Conservation (phyloP, 192 early-diverging fungal species). For the Oehlia diaphana region DNA sequence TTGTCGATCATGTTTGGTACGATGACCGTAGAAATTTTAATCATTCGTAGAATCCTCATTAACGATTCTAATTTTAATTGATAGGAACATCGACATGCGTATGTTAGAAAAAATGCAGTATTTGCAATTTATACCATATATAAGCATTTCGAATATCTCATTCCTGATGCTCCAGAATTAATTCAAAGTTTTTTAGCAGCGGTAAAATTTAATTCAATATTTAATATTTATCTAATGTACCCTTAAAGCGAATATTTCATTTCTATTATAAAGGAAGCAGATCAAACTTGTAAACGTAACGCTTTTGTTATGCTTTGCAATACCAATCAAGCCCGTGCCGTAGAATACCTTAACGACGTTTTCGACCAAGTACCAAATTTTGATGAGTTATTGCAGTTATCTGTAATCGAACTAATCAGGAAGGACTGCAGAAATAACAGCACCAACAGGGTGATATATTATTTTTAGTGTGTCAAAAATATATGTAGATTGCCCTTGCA, state of each 20-base stretch:
- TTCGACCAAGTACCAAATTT: constrained; percentile 72
- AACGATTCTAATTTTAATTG: neutral
- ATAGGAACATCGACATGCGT: constrained; percentile 93
- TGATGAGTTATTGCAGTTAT: constrained; percentile 93
- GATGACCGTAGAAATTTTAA: neutral
- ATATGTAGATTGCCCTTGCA: neutral
- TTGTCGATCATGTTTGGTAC: constrained; percentile 81
- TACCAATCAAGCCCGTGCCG: constrained; percentile 73
- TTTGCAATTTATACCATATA: constrained; percentile 89
- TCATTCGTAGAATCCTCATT: constrained; percentile 15
- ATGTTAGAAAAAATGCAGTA: constrained; percentile 98
- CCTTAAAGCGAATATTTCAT: neutral
- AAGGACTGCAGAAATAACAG: constrained; percentile 81
- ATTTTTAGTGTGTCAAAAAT: neutral
- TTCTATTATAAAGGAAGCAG: constrained; percentile 70
- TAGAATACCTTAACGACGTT: constrained; percentile 79
- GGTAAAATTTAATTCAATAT: constrained; percentile 33
- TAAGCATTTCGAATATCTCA: constrained; percentile 86
- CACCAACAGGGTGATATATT: constrained; percentile 71
- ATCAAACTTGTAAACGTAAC: constrained; percentile 90
- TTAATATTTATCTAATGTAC: neutral
- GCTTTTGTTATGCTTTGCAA: constrained; percentile 92
- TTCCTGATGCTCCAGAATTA: constrained; percentile 94
- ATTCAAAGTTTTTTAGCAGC: constrained; percentile 67
- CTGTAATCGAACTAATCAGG: constrained; percentile 92